Conservation (phyloP, 2,329 filamentous ascomycete genomes). For the Venturia asperata region DNA sequence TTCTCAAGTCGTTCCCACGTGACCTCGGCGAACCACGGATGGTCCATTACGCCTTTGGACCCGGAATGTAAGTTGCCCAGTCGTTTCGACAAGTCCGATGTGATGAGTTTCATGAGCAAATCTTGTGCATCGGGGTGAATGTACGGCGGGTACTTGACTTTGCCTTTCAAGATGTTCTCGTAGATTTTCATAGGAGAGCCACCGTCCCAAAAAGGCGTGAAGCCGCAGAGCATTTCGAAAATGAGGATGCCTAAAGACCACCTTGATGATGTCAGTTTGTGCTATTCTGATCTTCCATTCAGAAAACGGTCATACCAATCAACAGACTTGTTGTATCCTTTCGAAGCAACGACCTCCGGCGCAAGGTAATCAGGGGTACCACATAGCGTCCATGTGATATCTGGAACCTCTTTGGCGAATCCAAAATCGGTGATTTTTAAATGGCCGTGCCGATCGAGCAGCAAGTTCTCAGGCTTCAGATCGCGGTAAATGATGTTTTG, state of each 20-base stretch:
- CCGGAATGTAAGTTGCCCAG: constrained; percentile 90
- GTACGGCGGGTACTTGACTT: constrained; percentile 94
- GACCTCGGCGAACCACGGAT: constrained; percentile 94
- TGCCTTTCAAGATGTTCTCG: constrained; percentile 94
- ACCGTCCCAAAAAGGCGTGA: constrained; percentile 98
- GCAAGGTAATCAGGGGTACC: constrained; percentile 96
- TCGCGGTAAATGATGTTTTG: constrained; percentile 98
- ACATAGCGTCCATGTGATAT: constrained; percentile 98
- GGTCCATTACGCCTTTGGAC: constrained; percentile 85
- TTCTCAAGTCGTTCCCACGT: constrained; percentile 92
- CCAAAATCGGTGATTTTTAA: constrained; percentile 98
- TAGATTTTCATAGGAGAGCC: constrained; percentile 99
- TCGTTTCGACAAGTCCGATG: constrained; percentile 87
- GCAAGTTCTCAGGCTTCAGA: constrained; percentile 88
- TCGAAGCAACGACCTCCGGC: constrained; percentile 96
- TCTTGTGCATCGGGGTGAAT: constrained; percentile 92
- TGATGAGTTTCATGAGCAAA: constrained; percentile 86
- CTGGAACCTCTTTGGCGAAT: constrained; percentile 94
- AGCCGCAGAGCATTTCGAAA: constrained; percentile 98
- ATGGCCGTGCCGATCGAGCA: constrained; percentile 87
- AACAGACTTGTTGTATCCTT: constrained; percentile 98
- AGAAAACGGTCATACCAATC: constrained; percentile 68
- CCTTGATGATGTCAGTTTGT: constrained; percentile 45
- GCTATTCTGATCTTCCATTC: constrained; percentile 10
- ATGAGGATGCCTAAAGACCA: constrained; percentile 98